phyloP scores from a whole-genome alignment of 75 land plant genomes.

The Cryptomeria japonica region DNA sequence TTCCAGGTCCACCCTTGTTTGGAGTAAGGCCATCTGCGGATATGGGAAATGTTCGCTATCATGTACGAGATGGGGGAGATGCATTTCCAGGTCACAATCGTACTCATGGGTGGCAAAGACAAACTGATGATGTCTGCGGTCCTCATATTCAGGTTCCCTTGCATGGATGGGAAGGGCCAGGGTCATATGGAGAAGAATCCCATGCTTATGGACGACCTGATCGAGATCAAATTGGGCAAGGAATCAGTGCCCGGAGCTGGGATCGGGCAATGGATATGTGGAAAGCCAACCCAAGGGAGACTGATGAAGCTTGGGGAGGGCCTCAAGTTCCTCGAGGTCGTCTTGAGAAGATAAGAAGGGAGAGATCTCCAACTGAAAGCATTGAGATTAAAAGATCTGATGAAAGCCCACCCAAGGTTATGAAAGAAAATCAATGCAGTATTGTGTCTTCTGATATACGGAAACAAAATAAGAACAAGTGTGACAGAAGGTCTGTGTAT shows the following conservation, averaged over 20 bases:
- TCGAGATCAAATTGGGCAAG: conserved; percentile 20
- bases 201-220: conserved; percentile 6
- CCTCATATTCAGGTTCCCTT: conserved; percentile 13
- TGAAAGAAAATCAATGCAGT: conserved; percentile 4
- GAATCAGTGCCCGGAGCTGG: conserved; percentile 13
- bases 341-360: conserved; percentile 1
- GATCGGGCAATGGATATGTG: conserved; percentile 18
- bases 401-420: background rate
- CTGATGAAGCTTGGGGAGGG: conserved; percentile 8
- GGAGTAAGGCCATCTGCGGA: conserved; percentile 20
- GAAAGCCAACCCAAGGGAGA: conserved; percentile 11
- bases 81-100: conserved; percentile 21
- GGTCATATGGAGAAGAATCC: conserved; percentile 15
- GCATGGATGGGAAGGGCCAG: conserved; percentile 22
- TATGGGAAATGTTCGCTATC: conserved; percentile 26
- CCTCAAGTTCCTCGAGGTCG: conserved; percentile 1
- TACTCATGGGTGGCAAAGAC: conserved; percentile 6
- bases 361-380: conserved; percentile 12
- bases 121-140: background rate
- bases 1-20: conserved; percentile 20
- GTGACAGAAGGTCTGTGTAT: background rate
- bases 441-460: conserved; percentile 1
- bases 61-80: conserved; percentile 12
- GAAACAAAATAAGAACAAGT: background rate
- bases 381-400: conserved; percentile 11